These are phyloP conservation scores for Coniophora puteana DNA, from an alignment of 1,284 basidiomycete species.

Conservation along the genomic window DNA sequence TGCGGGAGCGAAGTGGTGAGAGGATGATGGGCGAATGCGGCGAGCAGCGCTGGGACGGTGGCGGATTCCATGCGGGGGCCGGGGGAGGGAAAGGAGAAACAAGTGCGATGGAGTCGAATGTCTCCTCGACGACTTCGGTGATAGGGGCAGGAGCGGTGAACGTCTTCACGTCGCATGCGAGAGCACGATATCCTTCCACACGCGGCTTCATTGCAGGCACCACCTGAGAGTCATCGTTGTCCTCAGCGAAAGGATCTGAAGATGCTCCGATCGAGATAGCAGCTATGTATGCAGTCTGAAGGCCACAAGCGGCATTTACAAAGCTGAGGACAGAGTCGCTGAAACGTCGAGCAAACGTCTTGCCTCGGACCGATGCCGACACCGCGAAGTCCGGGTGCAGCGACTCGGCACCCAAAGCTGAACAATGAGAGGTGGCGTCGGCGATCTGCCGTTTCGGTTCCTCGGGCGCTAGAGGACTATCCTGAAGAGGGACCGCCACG, in stretches of 20 bases:
- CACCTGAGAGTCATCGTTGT: no score
- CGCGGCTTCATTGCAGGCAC: conserved; percentile 22
- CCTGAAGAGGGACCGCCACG: conserved; percentile 23
- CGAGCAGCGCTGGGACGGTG: conserved; percentile 6
- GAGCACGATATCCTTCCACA: conserved; percentile 44
- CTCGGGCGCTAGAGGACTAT: no score
- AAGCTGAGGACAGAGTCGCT: conserved; percentile 43
- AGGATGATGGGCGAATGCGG: conserved; percentile 23
- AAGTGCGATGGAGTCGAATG: conserved; percentile 29
- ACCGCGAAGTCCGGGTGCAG: no score
- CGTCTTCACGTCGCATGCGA: conserved; percentile 30
- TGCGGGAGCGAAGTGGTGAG: conserved; percentile 32
- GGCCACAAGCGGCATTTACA: conserved; percentile 48
- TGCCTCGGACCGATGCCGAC: no score
- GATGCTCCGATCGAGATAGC: conserved; percentile 37
- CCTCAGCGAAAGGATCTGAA: conserved; percentile 1
- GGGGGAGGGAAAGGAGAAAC: conserved; percentile 18
- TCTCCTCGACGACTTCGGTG: conserved; percentile 14
- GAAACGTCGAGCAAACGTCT: conserved; percentile 28
- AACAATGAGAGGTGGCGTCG: conserved; percentile 19
- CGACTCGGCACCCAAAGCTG: no score
- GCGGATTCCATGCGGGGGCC: conserved; percentile 6
- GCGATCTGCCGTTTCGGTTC: no score
- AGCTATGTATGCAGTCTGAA: conserved; percentile 53
- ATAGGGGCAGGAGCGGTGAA: conserved; percentile 25